Conservation (phyloP, 116 monocot genomes). For the Papilionanthe hybrid region DNA sequence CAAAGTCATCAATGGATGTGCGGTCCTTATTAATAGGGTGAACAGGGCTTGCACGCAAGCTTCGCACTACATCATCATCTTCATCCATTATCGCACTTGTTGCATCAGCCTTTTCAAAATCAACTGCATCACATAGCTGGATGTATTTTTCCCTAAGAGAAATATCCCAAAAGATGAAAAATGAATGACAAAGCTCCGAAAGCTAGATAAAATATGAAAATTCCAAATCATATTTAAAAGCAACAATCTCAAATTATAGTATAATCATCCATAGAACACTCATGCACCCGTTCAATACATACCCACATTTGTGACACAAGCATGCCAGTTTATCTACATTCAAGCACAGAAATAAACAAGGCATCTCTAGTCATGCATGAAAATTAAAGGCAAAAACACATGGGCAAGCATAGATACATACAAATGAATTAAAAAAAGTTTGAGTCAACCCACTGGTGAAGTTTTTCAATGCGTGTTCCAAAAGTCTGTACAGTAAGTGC, state of each 20-base stretch:
- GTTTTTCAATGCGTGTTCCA: slow-evolving; percentile 94
- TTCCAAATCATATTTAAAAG: background rate
- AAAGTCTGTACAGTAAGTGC: slow-evolving; percentile 98
- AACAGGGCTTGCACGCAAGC: slow-evolving; percentile 85
- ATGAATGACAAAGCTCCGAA: background rate
- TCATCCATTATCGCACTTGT: slow-evolving; percentile 89
- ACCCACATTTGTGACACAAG: background rate
- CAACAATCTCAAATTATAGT: background rate
- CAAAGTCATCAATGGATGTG: slow-evolving; percentile 98
- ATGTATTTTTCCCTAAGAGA: slow-evolving; percentile 86
- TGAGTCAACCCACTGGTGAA: slow-evolving; percentile 57
- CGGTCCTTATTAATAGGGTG: slow-evolving; percentile 70
- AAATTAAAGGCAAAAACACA: background rate
- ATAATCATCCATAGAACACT: background rate
- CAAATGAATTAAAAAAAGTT: background rate
- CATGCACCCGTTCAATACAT: background rate
- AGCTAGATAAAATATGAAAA: background rate
- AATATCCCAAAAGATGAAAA: background rate
- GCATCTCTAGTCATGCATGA: background rate
- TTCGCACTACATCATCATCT: slow-evolving; percentile 88
- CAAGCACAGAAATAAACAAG: background rate
- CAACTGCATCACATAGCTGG: slow-evolving; percentile 85
- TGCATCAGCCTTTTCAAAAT: slow-evolving; percentile 83
- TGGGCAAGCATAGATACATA: background rate
- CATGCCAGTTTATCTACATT: background rate